Conservation (phyloP, 2,329 filamentous ascomycete species). For the Hypomyces rosellus region DNA sequence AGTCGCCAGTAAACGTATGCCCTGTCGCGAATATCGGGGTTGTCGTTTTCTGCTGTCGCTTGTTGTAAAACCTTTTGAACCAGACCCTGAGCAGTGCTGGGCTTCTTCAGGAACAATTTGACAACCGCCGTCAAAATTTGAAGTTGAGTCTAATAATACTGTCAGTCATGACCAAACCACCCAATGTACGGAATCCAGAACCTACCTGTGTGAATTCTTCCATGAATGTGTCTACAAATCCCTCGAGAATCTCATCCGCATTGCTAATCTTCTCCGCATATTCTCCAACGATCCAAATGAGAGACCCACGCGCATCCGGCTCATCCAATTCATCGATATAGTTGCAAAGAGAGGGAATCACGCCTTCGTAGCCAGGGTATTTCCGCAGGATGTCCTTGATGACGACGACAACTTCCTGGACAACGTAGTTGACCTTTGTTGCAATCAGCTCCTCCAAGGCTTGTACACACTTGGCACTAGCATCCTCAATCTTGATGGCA, state of each 20-base stretch:
- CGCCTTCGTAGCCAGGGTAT: slow-evolving; percentile 95
- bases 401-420: slow-evolving; percentile 97
- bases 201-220: slow-evolving; percentile 91
- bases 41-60: slow-evolving; percentile 92
- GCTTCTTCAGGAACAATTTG: slow-evolving; percentile 96
- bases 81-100: slow-evolving; percentile 79
- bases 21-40: slow-evolving; percentile 92
- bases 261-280: slow-evolving; percentile 99
- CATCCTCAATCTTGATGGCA: slow-evolving; percentile 95
- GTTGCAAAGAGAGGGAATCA: slow-evolving; percentile 92
- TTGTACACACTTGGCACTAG: slow-evolving; percentile 93
- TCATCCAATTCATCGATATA: slow-evolving; percentile 97
- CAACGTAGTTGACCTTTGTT: slow-evolving; percentile 98
- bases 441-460: slow-evolving; percentile 89
- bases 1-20: slow-evolving; percentile 98
- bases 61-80: slow-evolving; percentile 92
- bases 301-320: slow-evolving; percentile 77
- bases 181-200: slow-evolving; percentile 2
- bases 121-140: slow-evolving; percentile 97
- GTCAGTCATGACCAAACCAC: slow-evolving; percentile 4
- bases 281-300: slow-evolving; percentile 99
- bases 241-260: slow-evolving; percentile 85
- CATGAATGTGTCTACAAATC: slow-evolving; percentile 89
- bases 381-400: slow-evolving; percentile 98
- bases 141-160: slow-evolving; percentile 67